These are phyloP conservation scores for Rhodotorula graminis DNA, from an alignment of 768 basidiomycete genomes.

Conservation along the genomic window DNA sequence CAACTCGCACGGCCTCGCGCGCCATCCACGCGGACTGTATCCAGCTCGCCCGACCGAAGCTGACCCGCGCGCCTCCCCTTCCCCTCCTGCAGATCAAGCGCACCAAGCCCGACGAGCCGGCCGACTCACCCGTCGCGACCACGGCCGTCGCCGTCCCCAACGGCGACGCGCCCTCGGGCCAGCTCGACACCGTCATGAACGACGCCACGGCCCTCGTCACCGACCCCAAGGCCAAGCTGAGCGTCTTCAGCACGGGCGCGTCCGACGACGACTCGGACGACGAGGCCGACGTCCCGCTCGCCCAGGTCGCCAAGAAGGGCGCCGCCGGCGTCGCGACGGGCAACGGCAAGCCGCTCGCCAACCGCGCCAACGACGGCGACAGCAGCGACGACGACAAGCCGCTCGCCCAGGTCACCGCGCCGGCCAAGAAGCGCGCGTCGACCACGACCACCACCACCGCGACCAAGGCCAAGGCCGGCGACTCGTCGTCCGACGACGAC, in stretches of 20 bases:
- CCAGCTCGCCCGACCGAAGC: too few species aligned
- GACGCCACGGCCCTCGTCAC: constrained; percentile 15
- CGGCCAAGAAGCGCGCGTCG: constrained; percentile 39
- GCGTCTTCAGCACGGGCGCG: constrained; percentile 19
- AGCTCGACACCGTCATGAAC: constrained; percentile 34
- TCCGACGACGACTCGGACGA: constrained; percentile 19
- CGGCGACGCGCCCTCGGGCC: background rate
- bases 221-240: constrained; percentile 26
- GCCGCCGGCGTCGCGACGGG: background rate
- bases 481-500: constrained; percentile 35
- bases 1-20: too few species aligned
- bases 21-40: background rate
- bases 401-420: constrained; percentile 44
- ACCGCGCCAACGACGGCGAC: background rate
- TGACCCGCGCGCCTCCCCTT: background rate
- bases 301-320: constrained; percentile 4
- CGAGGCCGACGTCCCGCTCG: constrained; percentile 12
- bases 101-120: constrained; percentile 1
- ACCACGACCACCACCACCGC: constrained; percentile 23
- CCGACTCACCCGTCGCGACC: background rate
- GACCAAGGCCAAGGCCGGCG: background rate
- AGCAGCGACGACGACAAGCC: constrained; percentile 17
- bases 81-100: constrained; percentile 6
- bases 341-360: background rate
- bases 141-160: background rate